phyloP scores from a whole-genome alignment of 23 red algal species.

The Gracilariopsis chorda region DNA sequence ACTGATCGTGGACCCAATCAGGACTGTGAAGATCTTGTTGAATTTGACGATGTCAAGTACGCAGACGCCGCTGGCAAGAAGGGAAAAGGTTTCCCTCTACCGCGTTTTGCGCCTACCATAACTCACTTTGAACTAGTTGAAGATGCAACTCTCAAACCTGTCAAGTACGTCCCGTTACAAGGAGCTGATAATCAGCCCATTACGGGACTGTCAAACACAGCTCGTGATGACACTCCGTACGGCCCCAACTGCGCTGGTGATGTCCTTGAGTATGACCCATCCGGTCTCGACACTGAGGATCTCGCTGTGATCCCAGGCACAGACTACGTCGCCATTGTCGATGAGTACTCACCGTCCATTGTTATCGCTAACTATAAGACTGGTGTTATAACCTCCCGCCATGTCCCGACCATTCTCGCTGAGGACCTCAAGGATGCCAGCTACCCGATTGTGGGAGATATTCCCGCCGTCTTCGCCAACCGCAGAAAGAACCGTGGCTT shows the following conservation, averaged over 20 bases:
- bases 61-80: slow-evolving; percentile 20
- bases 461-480: slow-evolving; percentile 43
- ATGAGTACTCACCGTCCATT: slow-evolving; percentile 77
- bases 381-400: slow-evolving; percentile 40
- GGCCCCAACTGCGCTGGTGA: slow-evolving; percentile 38
- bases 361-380: slow-evolving; percentile 26
- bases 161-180: slow-evolving; percentile 16
- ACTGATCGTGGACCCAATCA: slow-evolving; percentile 70
- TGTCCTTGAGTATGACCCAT: slow-evolving; percentile 16
- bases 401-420: slow-evolving; percentile 42
- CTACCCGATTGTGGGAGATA: slow-evolving; percentile 30
- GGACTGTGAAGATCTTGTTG: slow-evolving; percentile 19
- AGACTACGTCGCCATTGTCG: slow-evolving; percentile 47
- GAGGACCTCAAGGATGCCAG: not conserved
- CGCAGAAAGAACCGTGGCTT: slow-evolving; percentile 70
- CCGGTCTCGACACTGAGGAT: slow-evolving; percentile 71
- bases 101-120: slow-evolving; percentile 59
- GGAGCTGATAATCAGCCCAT: not conserved
- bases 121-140: not conserved
- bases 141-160: slow-evolving; percentile 7
- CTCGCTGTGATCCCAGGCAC: slow-evolving; percentile 37
- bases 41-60: slow-evolving; percentile 19
- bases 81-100: slow-evolving; percentile 56
- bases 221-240: slow-evolving; percentile 52
- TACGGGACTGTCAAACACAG: slow-evolving; percentile 58